phyloP scores from a whole-genome alignment of 2,329 filamentous ascomycete species.

The Paecilomyces variotii region DNA sequence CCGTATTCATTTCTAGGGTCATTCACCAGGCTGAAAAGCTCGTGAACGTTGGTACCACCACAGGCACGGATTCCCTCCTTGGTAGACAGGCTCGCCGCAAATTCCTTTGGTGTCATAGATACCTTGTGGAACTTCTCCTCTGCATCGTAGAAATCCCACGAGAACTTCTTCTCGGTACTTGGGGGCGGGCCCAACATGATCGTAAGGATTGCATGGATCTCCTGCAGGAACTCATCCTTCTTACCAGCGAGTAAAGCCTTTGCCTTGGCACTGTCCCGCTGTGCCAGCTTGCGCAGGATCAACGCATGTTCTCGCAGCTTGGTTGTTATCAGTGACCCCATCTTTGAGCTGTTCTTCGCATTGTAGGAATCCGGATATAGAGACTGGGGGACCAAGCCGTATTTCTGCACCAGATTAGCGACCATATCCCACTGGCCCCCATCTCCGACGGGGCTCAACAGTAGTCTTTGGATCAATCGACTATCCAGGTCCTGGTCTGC shows the following conservation, averaged over 20 bases:
- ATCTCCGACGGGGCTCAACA: conserved; percentile 63
- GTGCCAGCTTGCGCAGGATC: conserved; percentile 54
- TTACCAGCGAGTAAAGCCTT: conserved; percentile 37
- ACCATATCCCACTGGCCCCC: conserved; percentile 93
- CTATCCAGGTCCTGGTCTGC: conserved; percentile 61
- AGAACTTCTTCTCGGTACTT: conserved; percentile 58
- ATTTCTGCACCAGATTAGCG: conserved; percentile 75
- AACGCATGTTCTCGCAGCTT: conserved; percentile 82
- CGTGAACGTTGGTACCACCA: conserved; percentile 52
- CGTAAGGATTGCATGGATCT: conserved; percentile 74
- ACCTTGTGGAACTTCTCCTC: conserved; percentile 57
- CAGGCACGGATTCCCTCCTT: conserved; percentile 51
- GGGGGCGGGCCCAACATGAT: conserved; percentile 76
- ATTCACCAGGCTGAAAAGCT: conserved; percentile 73
- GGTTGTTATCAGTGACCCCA: conserved; percentile 69
- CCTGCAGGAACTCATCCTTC: conserved; percentile 69
- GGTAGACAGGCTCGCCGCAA: conserved; percentile 61
- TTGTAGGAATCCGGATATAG: conserved; percentile 79
- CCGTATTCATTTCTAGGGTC: conserved; percentile 73
- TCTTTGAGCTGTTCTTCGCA: conserved; percentile 59
- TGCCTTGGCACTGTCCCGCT: conserved; percentile 26
- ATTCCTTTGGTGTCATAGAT: conserved; percentile 58
- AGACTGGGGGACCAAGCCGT: conserved; percentile 74
- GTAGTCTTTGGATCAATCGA: conserved; percentile 62
- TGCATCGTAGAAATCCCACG: conserved; percentile 71